Base-by-base conservation (phyloP, 176 grass and related monocot species). In the Eragrostis nindensis region DNA sequence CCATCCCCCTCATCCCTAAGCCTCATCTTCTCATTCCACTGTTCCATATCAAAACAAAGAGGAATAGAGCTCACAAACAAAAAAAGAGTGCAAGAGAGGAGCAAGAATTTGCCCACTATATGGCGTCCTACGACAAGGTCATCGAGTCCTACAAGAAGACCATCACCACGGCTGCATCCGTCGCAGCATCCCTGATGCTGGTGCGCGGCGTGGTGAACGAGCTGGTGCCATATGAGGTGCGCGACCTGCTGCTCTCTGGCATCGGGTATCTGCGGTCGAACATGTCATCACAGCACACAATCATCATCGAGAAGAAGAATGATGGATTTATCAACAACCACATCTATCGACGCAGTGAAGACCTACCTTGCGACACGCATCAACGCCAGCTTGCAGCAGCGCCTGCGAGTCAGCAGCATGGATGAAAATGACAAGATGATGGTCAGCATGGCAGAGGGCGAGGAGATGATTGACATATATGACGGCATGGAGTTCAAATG, bases 401-500 rank as follows among this genome's bases (percentile, higher is more conserved):
- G 86, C 22, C 62, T 97, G 36, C 67, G 83, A 0, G 82, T 94
- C 21, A 84, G 82, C 60, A 70, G 74, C 81, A 50, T 72, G 39
- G 79, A 86, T 0, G 87, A 90, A 16, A 7, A 62, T 2, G 73
- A 90, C 39, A 83, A 61, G 36, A 81, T 97, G 72, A 62, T 83
- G 25, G n/a, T 94, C 52, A 82, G 82, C 53, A 80, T 92, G 48
- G 91, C 87, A 16, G 79, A 74, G 1, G 91, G 87, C 8, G 89
- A 97, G n/a, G 91, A 94, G 85, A 85, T 94, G 85, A 7, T 69
- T 2, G 94, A 97, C 16, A 42, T 88, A 4, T 92, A 85, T 27
- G 47, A 90, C 1, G 94, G 71, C 9, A 59, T 55, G 0, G 90
- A 94, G 21, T 97, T 97, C 86, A 78, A 27, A 30, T 97, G 94